Evolutionary conservation across 2,329 filamentous ascomycete genomes (phyloP), one percentile per base, ranked within the genome.

Genomic region (Lecanosticta acicola): DNA sequence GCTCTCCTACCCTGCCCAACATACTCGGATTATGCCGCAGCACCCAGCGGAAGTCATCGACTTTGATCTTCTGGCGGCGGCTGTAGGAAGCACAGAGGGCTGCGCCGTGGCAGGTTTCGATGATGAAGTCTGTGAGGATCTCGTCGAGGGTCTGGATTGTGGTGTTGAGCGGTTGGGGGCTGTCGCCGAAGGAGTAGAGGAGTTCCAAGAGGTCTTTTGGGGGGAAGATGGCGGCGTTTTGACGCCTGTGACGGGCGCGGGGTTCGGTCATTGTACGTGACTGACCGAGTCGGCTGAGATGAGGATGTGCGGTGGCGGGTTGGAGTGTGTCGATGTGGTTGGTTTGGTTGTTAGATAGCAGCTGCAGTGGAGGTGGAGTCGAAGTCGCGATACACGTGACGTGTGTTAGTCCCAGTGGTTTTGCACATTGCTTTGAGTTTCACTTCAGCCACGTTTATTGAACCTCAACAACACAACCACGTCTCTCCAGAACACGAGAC

Each of bases 31-130:
- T 94, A 54, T 85, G 81, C 24, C 93, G 80, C 57, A 97, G 80
- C 32, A 89, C 88, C 68, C 94, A 98, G 62, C 94, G 89, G 71
- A 98, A 95, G 68, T 98, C 93, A 62, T 96, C 91, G 61, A 94
- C 87, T 68, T 98, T 98, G 70, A 98, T 89, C 71, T 98, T 98
- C 61, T 94, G 87, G 1, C 93, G 85, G 0, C 89, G 85, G 2
- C 86, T 83, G 68, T 94, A 87, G 66, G 87, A 83, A 0, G 93
- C 93, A 43, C 84, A 83, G 36, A 87, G 81, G 3, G 89, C 87
- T 3, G 93, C 91, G 63, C 88, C 84, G 71, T 94, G 93, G 69
- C 87, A 91, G 44, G 93, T 83, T 66, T 93, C 88, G 65, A 94
- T 88, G 65, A 97, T 87, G 74, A 94, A 96, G 72, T 97, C 93